Conservation (phyloP, 2,329 filamentous ascomycete species). For the Calonectria fujianensis region DNA sequence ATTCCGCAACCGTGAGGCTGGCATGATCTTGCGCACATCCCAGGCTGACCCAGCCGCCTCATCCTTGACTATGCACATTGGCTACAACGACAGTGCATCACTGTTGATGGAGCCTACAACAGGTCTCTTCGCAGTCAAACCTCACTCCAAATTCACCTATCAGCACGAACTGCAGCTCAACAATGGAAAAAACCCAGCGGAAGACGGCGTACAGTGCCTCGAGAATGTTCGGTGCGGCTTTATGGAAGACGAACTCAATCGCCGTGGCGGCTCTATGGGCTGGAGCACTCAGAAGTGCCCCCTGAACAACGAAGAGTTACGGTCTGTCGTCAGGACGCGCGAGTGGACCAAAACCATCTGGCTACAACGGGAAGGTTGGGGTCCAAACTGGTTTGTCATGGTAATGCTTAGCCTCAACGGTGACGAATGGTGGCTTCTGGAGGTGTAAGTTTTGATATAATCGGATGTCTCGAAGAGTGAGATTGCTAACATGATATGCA, state of each 20-base stretch:
- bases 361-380: conserved; percentile 84
- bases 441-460: conserved; percentile 69
- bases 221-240: conserved; percentile 78
- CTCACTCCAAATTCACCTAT: conserved; percentile 74
- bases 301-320: conserved; percentile 72
- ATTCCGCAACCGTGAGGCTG: conserved; percentile 76
- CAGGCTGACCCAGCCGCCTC: conserved; percentile 79
- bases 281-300: conserved; percentile 75
- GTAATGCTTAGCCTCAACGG: conserved; percentile 82
- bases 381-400: conserved; percentile 81
- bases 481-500: conserved; percentile 48
- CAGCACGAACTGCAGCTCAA: conserved; percentile 81
- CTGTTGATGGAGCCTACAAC: conserved; percentile 85
- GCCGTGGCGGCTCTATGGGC: conserved; percentile 76
- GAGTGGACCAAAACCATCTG: conserved; percentile 80
- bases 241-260: conserved; percentile 76
- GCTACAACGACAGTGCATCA: conserved; percentile 74
- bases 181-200: conserved; percentile 71
- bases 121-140: conserved; percentile 83
- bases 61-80: conserved; percentile 81
- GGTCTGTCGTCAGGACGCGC: conserved; percentile 77
- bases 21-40: conserved; percentile 75
- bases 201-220: conserved; percentile 74
- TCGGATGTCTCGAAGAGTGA: background rate
- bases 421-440: conserved; percentile 86